phyloP scores from a whole-genome alignment of 768 basidiomycete genomes.

The Mycena galericulata region DNA sequence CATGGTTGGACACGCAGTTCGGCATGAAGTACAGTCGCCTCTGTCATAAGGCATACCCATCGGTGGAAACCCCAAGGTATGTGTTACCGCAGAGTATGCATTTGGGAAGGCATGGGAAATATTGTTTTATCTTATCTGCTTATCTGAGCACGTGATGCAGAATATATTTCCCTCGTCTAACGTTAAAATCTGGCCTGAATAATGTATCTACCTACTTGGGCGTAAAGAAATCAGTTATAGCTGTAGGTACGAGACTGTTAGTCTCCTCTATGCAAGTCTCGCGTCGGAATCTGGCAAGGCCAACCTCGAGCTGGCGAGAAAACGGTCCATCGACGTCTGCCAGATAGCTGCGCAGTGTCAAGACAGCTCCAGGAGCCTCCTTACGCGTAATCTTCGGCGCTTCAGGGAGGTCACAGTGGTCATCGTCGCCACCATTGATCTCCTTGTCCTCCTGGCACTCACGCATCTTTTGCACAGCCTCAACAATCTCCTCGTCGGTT shows the following conservation, averaged over 20 bases:
- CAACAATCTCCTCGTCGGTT: not conserved
- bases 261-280: conserved; percentile 3
- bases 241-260: not conserved
- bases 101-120: not conserved
- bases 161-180: not conserved
- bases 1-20: too few relatives aligned
- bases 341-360: not conserved
- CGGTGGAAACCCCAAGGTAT: conserved; percentile 19
- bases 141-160: not conserved
- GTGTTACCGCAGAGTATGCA: conserved; percentile 8
- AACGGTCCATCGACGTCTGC: not conserved
- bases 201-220: not conserved
- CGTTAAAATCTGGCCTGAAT: not conserved
- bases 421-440: not conserved
- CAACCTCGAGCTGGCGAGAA: not conserved
- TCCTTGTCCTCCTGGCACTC: not conserved
- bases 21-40: too few relatives aligned
- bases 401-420: not conserved
- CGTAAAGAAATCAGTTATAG: not conserved
- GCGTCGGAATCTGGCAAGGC: not conserved
- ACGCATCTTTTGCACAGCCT: conserved; percentile 4
- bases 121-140: not conserved
- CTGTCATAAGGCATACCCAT: conserved; percentile 7
- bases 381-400: not conserved
- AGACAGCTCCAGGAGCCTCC: not conserved